Conservation (phyloP, 2,329 filamentous ascomycete genomes). For the Microcyclospora pomicola region DNA sequence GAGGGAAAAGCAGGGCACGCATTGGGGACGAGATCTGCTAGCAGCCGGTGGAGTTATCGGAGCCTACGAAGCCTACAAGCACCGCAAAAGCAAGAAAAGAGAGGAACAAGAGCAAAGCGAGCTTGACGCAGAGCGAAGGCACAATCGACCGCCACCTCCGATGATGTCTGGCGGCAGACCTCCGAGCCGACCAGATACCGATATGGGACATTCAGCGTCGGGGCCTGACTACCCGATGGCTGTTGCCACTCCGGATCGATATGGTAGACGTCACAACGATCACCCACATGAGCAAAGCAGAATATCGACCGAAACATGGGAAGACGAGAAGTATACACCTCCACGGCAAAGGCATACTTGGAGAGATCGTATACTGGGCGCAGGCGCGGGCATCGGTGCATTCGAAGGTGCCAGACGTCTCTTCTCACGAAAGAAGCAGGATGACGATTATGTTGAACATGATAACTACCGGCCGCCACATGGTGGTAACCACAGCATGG, state of each 20-base stretch:
- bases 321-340: constrained; percentile 31
- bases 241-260: too few species aligned
- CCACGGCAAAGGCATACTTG: constrained; percentile 24
- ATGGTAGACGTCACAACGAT: constrained; percentile 2
- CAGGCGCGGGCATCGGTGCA: constrained; percentile 31
- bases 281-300: constrained; percentile 6
- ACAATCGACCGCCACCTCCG: constrained; percentile 1
- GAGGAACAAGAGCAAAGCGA: constrained; percentile 22
- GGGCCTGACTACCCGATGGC: constrained; percentile 3
- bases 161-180: constrained; percentile 4
- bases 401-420: constrained; percentile 35
- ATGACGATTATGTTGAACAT: constrained; percentile 39
- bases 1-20: constrained; percentile 14
- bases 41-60: constrained; percentile 43
- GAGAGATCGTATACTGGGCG: constrained; percentile 33
- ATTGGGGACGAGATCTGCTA: constrained; percentile 33
- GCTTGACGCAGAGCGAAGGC: constrained; percentile 4
- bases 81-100: constrained; percentile 8
- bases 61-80: constrained; percentile 42
- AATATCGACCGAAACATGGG: constrained; percentile 19
- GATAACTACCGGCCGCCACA: constrained; percentile 33
- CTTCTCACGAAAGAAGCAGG: constrained; percentile 36
- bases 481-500: constrained; percentile 29
- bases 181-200: constrained; percentile 5
- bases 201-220: constrained; percentile 2